Conservation (phyloP, 257 asterid genomes). For the Primulina tabacum region DNA sequence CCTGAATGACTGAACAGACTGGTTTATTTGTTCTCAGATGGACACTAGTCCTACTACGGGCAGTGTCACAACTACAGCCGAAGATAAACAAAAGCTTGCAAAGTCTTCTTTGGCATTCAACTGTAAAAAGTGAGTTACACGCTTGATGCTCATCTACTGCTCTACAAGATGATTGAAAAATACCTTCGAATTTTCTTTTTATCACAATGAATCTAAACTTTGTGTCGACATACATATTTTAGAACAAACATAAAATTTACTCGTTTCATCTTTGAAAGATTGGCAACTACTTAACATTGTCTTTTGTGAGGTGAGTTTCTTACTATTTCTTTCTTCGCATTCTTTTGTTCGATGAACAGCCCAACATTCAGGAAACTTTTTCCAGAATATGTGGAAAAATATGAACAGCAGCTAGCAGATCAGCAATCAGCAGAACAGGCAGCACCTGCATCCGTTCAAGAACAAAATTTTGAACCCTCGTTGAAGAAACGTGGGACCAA, state of each 20-base stretch:
- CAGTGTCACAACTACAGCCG: constrained; percentile 76
- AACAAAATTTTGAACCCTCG: constrained; percentile 32
- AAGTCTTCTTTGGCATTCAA: constrained; percentile 85
- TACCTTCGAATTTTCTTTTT: constrained; percentile 8
- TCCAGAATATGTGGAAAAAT: constrained; percentile 81
- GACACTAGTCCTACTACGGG: constrained; percentile 96
- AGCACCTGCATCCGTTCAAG: constrained; percentile 31
- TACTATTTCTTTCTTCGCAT: constrained; percentile 6
- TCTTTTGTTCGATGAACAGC: constrained; percentile 37
- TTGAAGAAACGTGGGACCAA: constrained; percentile 43
- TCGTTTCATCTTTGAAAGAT: background rate
- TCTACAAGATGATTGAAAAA: constrained; percentile 5
- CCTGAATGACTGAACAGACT: constrained; percentile 7
- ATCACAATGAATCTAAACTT: background rate
- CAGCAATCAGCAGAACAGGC: constrained; percentile 52
- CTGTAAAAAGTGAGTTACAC: constrained; percentile 72
- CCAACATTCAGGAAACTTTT: constrained; percentile 75
- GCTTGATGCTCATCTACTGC: constrained; percentile 11
- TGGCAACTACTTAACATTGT: background rate
- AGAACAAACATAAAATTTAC: background rate
- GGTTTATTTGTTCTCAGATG: constrained; percentile 51
- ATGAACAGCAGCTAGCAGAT: constrained; percentile 54
- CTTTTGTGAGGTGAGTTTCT: background rate
- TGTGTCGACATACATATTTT: constrained; percentile 4
- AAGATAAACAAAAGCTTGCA: constrained; percentile 81